Conservation (phyloP, 805 yeast species). For the Wickerhamiella spandovensis region DNA sequence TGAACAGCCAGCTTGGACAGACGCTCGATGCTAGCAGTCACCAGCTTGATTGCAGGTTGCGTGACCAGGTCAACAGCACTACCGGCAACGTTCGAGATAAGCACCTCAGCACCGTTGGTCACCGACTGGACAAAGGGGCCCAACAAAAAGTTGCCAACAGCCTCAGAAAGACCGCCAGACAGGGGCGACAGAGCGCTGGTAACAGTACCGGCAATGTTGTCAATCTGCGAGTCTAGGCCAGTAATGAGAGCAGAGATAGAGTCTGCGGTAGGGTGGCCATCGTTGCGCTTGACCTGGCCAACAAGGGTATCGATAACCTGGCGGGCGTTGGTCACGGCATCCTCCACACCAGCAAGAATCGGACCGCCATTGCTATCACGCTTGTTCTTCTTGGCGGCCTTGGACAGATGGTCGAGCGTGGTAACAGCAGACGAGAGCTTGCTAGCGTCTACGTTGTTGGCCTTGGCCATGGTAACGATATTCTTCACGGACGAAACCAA, state of each 20-base stretch:
- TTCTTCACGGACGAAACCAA: conserved; percentile 8
- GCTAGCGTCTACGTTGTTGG: conserved; percentile 7
- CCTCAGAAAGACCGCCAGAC: conserved; percentile 12
- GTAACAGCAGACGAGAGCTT: conserved; percentile 1
- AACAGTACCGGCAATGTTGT: conserved; percentile 14
- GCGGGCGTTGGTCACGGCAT: conserved; percentile 13
- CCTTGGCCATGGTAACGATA: conserved; percentile 11
- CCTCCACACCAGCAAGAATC: conserved; percentile 7
- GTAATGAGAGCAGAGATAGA: conserved; percentile 9
- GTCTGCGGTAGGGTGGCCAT: conserved; percentile 9
- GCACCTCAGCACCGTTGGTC: conserved; percentile 23
- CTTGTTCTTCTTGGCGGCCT: not conserved
- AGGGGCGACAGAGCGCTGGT: conserved; percentile 11
- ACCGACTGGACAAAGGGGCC: conserved; percentile 24
- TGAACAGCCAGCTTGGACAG: conserved; percentile 12
- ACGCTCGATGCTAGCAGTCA: conserved; percentile 4
- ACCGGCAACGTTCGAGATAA: conserved; percentile 17
- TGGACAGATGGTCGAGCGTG: not conserved
- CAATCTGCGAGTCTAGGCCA: not conserved
- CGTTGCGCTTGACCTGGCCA: conserved; percentile 5
- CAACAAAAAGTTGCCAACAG: conserved; percentile 12
- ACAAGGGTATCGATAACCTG: conserved; percentile 14
- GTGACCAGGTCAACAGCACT: conserved; percentile 13
- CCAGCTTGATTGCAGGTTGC: not conserved
- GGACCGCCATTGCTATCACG: not conserved